Conservation (phyloP, 352 stramenopile species). For the Peronospora tabacina region DNA sequence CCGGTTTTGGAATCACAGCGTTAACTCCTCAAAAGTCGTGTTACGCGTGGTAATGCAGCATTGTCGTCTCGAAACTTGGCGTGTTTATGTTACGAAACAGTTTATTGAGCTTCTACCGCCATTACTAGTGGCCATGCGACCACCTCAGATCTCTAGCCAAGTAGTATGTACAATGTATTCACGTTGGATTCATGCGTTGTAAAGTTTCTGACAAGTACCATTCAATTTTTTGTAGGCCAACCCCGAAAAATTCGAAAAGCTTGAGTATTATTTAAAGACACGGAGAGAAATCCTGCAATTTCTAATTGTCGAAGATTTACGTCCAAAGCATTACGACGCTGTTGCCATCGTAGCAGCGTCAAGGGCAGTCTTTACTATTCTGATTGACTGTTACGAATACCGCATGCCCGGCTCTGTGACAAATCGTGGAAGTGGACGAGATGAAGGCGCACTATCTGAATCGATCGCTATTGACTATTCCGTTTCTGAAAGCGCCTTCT, state of each 20-base stretch:
- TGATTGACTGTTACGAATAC: conserved; percentile 73
- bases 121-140: conserved; percentile 61
- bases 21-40: conserved; percentile 57
- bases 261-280: conserved; percentile 54
- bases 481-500: conserved; percentile 67
- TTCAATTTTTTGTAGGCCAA: conserved; percentile 29
- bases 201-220: not conserved
- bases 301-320: conserved; percentile 43
- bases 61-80: conserved; percentile 52
- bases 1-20: conserved; percentile 79
- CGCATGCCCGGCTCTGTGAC: conserved; percentile 25
- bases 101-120: conserved; percentile 66
- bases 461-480: conserved; percentile 66
- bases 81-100: conserved; percentile 72
- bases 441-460: conserved; percentile 70
- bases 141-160: conserved; percentile 41
- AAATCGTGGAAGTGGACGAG: conserved; percentile 18
- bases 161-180: conserved; percentile 14
- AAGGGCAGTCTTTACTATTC: conserved; percentile 58
- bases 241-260: conserved; percentile 36
- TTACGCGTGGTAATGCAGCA: conserved; percentile 67
- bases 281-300: conserved; percentile 48
- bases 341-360: conserved; percentile 42
- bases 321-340: conserved; percentile 41
- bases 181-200: not conserved